Evolutionary conservation across 768 basidiomycete species (phyloP).

Genomic region (Punctularia strigosozonata): DNA sequence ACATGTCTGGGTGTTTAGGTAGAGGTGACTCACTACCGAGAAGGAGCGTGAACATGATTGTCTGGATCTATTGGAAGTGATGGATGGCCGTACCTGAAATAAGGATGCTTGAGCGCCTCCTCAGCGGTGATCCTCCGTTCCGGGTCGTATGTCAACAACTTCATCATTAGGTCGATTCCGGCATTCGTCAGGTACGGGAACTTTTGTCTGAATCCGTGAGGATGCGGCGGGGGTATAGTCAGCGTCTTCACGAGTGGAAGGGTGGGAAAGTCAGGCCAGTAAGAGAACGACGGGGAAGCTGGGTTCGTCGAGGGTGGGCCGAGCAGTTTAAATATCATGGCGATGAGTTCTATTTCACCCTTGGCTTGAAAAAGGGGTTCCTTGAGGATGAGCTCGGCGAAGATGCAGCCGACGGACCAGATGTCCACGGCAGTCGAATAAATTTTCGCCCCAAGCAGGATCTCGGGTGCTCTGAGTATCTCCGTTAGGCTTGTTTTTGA

Average conservation of each 20-base stretch:
- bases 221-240: constrained; percentile 61
- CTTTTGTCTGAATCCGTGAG: constrained; percentile 68
- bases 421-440: constrained; percentile 95
- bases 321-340: constrained; percentile 90
- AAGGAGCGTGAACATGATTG: constrained; percentile 1
- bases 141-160: constrained; percentile 83
- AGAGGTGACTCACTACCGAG: constrained; percentile 72
- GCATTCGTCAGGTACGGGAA: constrained; percentile 77
- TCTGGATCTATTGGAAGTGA: constrained; percentile 1
- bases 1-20: constrained; percentile 93
- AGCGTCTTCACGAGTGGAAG: constrained; percentile 79
- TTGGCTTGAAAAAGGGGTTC: constrained; percentile 98
- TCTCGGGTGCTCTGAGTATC: constrained; percentile 74
- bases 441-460: constrained; percentile 82
- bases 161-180: constrained; percentile 77
- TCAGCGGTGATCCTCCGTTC: constrained; percentile 77
- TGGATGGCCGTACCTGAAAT: constrained; percentile 60
- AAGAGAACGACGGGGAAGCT: too few relatives aligned
- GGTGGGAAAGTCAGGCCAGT: constrained; percentile 77
- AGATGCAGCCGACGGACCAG: constrained; percentile 99
- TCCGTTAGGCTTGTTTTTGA: not conserved
- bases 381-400: constrained; percentile 89
- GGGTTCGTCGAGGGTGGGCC: constrained; percentile 87
- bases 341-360: constrained; percentile 83
- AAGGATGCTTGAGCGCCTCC: constrained; percentile 83